Conservation (phyloP, 805 yeast species). For the Zygosaccharomyces lentus region DNA sequence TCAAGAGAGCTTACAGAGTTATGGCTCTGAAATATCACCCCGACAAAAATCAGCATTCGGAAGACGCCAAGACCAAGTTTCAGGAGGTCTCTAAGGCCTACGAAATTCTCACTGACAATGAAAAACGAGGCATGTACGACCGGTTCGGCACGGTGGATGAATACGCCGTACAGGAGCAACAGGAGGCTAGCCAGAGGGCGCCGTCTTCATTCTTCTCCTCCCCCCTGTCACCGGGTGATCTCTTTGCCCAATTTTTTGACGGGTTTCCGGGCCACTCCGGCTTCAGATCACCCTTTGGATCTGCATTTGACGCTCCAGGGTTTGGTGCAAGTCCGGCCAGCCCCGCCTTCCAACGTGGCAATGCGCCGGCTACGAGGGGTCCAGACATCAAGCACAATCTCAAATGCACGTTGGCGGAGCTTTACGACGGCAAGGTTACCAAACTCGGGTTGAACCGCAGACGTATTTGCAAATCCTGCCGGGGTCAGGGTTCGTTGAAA, state of each 20-base stretch:
- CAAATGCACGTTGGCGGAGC: slow-evolving; percentile 49
- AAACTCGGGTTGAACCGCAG: slow-evolving; percentile 53
- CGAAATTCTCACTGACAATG: slow-evolving; percentile 50
- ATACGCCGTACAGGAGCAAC: slow-evolving; percentile 16
- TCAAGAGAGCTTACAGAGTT: slow-evolving; percentile 52
- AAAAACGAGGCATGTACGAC: slow-evolving; percentile 49
- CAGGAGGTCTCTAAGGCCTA: slow-evolving; percentile 65
- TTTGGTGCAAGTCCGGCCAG: background rate
- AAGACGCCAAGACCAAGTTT: slow-evolving; percentile 49
- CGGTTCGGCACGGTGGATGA: slow-evolving; percentile 40
- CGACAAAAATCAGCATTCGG: slow-evolving; percentile 52
- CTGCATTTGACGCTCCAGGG: background rate
- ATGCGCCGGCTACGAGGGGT: slow-evolving; percentile 32
- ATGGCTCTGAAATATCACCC: slow-evolving; percentile 59
- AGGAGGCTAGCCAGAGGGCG: slow-evolving; percentile 4
- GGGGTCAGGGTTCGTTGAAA: slow-evolving; percentile 47
- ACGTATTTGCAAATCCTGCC: slow-evolving; percentile 46
- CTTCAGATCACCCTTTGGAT: slow-evolving; percentile 3
- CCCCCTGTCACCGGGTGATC: slow-evolving; percentile 27
- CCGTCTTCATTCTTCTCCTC: slow-evolving; percentile 9
- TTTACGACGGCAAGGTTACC: slow-evolving; percentile 53
- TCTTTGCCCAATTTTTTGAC: slow-evolving; percentile 31
- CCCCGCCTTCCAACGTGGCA: background rate
- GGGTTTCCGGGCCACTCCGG: slow-evolving; percentile 7
- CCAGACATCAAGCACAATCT: slow-evolving; percentile 55